These are phyloP conservation scores for Barnettozyma sucrosica DNA, from an alignment of 805 yeast genomes.

Conservation along the genomic window DNA sequence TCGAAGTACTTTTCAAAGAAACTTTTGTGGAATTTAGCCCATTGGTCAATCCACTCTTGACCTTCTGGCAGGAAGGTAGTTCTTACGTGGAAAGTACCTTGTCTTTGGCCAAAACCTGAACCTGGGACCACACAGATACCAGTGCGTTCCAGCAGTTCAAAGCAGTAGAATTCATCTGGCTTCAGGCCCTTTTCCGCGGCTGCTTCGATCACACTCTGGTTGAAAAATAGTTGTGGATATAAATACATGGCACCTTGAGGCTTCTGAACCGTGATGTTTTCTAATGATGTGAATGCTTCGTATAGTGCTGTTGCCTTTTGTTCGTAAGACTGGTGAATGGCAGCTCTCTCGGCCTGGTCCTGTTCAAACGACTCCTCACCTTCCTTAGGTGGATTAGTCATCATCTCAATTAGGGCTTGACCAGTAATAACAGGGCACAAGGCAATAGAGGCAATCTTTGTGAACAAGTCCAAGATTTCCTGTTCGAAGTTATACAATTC, in stretches of 20 bases:
- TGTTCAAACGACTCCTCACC: conserved; percentile 72
- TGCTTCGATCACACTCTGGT: conserved; percentile 52
- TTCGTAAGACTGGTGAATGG: conserved; percentile 57
- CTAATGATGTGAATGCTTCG: conserved; percentile 68
- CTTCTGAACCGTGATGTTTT: conserved; percentile 76
- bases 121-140: conserved; percentile 99
- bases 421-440: conserved; percentile 94
- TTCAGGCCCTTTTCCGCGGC: conserved; percentile 52
- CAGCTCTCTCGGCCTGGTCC: conserved; percentile 55
- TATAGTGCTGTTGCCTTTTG: conserved; percentile 60
- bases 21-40: conserved; percentile 72
- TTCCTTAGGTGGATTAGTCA: conserved; percentile 83
- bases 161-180: conserved; percentile 88
- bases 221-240: conserved; percentile 73
- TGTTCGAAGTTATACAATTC: conserved; percentile 77
- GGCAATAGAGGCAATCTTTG: conserved; percentile 85
- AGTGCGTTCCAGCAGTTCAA: conserved; percentile 73
- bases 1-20: conserved; percentile 40
- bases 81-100: conserved; percentile 87
- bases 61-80: conserved; percentile 98
- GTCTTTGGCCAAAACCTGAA: conserved; percentile 90
- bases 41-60: conserved; percentile 72
- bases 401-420: conserved; percentile 86
- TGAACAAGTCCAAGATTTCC: conserved; percentile 63
- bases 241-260: conserved; percentile 98